phyloP scores from a whole-genome alignment of 805 yeast species.

The Candida sonorensis region DNA sequence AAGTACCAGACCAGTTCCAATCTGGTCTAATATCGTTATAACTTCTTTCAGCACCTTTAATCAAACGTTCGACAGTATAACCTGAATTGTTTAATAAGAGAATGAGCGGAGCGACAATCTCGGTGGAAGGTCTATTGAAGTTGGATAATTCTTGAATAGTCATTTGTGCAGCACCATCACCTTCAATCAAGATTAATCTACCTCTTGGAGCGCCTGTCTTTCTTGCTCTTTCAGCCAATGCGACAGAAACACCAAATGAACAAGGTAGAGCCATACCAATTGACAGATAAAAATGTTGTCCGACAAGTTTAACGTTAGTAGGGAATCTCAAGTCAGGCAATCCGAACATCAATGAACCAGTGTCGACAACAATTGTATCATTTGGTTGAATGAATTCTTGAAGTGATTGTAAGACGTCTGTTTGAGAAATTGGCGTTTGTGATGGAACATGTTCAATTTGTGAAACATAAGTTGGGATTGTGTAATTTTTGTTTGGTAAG shows the following conservation, averaged over 20 bases:
- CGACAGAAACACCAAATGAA: conserved; percentile 75
- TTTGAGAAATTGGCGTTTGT: conserved; percentile 39
- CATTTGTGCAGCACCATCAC: conserved; percentile 96
- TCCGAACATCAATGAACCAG: conserved; percentile 79
- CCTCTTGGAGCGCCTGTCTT: conserved; percentile 10
- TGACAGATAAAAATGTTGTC: conserved; percentile 75
- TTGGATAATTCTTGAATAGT: conserved; percentile 65
- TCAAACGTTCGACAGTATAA: conserved; percentile 83
- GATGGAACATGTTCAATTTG: conserved; percentile 19
- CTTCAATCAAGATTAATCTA: conserved; percentile 69
- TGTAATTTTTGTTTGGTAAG: too few species aligned
- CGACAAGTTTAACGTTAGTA: conserved; percentile 38
- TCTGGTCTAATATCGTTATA: conserved; percentile 78
- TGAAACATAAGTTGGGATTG: conserved; percentile 3
- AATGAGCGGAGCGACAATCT: conserved; percentile 62
- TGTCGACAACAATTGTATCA: conserved; percentile 73
- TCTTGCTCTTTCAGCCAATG: conserved; percentile 61
- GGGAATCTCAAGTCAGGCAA: conserved; percentile 63
- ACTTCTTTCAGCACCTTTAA: conserved; percentile 66
- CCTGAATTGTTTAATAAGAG: conserved; percentile 80
- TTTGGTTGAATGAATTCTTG: conserved; percentile 34
- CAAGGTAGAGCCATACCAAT: conserved; percentile 90
- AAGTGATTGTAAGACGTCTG: conserved; percentile 35
- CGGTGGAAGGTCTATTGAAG: conserved; percentile 27
- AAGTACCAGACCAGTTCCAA: conserved; percentile 73